phyloP scores from a whole-genome alignment of 768 basidiomycete genomes.

The Mycena galopus region DNA sequence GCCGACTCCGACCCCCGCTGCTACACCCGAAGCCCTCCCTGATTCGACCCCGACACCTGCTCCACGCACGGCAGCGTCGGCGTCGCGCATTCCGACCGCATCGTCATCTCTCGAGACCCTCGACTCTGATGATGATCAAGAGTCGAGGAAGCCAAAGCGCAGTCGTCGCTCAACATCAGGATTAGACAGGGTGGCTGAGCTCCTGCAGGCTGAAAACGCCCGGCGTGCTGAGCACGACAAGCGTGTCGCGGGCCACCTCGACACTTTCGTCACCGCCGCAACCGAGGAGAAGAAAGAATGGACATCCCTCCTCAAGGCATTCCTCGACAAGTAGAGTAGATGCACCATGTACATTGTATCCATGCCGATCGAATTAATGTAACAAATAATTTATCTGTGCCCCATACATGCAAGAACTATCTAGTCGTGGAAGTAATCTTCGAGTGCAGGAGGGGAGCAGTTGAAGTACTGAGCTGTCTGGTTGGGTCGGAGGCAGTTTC shows the following conservation, averaged over 20 bases:
- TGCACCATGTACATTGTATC: too few species aligned
- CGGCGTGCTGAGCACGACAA: background rate
- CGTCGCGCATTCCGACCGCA: background rate
- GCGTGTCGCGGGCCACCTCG: background rate
- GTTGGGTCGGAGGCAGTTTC: conserved; percentile 41
- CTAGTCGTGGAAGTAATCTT: background rate
- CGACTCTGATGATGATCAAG: background rate
- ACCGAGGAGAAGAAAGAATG: background rate
- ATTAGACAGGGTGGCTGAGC: background rate
- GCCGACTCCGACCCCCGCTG: background rate
- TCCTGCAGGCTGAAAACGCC: background rate
- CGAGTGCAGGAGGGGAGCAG: background rate
- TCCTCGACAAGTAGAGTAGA: too few species aligned
- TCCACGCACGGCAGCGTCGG: too few species aligned
- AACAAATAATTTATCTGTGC: too few species aligned
- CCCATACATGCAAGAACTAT: too few species aligned
- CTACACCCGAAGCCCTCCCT: too few species aligned
- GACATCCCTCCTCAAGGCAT: background rate
- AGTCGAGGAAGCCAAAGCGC: background rate
- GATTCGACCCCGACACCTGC: background rate
- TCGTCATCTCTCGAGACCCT: background rate
- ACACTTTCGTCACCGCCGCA: background rate
- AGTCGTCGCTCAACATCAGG: background rate
- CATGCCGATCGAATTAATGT: too few species aligned
- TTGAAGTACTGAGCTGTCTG: background rate